phyloP scores from a whole-genome alignment of 805 yeast genomes.

The Candida loeiensis region DNA sequence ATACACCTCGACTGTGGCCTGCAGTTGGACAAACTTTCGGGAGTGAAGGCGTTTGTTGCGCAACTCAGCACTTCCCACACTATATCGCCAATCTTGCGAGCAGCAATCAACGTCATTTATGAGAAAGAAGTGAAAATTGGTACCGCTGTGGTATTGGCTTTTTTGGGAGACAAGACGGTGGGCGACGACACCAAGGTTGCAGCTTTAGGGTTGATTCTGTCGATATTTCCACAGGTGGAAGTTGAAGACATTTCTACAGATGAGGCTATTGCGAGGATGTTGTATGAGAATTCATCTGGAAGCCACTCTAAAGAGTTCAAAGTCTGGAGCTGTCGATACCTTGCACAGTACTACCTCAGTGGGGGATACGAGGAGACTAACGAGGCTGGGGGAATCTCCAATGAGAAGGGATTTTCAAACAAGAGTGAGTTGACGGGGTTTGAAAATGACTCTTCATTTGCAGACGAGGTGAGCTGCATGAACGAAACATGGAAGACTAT shows the following conservation, averaged over 20 bases:
- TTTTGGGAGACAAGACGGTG: not conserved
- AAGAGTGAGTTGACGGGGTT: not conserved
- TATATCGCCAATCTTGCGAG: not conserved
- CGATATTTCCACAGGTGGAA: constrained; percentile 8
- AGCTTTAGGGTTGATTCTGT: constrained; percentile 6
- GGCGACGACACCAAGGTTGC: not conserved
- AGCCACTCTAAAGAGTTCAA: constrained; percentile 14
- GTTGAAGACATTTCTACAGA: not conserved
- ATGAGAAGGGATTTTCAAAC: not conserved
- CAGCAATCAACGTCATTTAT: constrained; percentile 5
- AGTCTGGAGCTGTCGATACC: constrained; percentile 23
- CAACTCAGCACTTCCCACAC: not conserved
- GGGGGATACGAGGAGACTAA: constrained; percentile 15
- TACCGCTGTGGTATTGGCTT: not conserved
- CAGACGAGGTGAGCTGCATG: constrained; percentile 17
- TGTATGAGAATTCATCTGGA: not conserved
- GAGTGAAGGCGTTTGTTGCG: not conserved
- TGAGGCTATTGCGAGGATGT: constrained; percentile 2
- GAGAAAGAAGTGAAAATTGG: not conserved
- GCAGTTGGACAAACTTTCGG: not conserved
- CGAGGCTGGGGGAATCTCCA: not conserved
- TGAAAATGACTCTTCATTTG: constrained; percentile 11
- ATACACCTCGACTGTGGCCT: not conserved
- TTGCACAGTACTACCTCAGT: constrained; percentile 19
- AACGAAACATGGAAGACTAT: constrained; percentile 27